Evolutionary conservation across 1,284 basidiomycete species (phyloP).

Genomic region (Austropuccinia psidii): DNA sequence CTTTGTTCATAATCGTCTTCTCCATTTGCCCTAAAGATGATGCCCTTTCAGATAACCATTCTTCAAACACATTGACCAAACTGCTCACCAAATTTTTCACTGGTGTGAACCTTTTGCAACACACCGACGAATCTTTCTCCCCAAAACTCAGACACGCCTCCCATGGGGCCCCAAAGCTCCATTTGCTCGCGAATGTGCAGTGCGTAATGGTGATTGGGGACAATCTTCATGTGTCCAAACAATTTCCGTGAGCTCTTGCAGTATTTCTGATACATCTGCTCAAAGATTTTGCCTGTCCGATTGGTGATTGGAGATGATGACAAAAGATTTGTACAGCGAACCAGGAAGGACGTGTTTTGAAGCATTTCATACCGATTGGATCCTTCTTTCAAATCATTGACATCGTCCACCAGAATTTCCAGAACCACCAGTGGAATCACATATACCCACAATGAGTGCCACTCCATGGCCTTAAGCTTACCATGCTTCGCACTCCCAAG

Average conservation of each 20-base stretch:
- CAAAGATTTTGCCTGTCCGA: neutral
- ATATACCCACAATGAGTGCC: constrained; percentile 11
- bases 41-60: too few species aligned
- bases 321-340: neutral
- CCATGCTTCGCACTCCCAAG: constrained; percentile 22
- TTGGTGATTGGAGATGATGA: neutral
- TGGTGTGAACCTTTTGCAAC: constrained; percentile 2
- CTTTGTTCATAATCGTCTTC: too few species aligned
- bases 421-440: constrained; percentile 15
- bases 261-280: constrained; percentile 18
- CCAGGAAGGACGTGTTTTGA: neutral
- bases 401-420: neutral
- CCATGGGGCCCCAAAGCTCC: neutral
- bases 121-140: constrained; percentile 12
- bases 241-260: neutral
- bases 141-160: neutral
- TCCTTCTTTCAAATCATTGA: neutral
- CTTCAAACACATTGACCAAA: too few species aligned
- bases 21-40: too few species aligned
- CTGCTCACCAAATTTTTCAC: constrained; percentile 14
- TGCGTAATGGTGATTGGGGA: constrained; percentile 19
- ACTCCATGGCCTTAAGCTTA: neutral
- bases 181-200: constrained; percentile 21
- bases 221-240: neutral
- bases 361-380: constrained; percentile 11